These are phyloP conservation scores for Citeromyces siamensis DNA, from an alignment of 1,139 yeast genomes.

Conservation along the genomic window DNA sequence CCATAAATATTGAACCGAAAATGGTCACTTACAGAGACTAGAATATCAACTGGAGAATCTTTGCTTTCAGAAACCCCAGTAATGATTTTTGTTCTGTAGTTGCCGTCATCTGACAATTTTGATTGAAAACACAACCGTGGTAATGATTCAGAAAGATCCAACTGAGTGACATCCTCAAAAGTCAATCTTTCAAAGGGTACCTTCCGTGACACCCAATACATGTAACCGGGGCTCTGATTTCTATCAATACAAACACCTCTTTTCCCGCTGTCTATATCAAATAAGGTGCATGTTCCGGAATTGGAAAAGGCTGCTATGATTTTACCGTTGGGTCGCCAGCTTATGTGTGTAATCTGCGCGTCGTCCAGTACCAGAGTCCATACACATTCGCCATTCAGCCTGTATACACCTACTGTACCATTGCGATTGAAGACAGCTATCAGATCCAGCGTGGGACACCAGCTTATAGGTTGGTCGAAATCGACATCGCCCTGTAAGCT, in stretches of 20 bases:
- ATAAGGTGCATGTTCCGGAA: slow-evolving; percentile 13
- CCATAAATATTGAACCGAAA: slow-evolving; percentile 20
- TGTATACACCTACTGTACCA: slow-evolving; percentile 17
- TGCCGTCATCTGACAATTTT: neutral
- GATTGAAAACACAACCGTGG: neutral
- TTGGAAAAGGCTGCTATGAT: slow-evolving; percentile 13
- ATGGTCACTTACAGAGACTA: slow-evolving; percentile 16
- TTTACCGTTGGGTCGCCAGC: slow-evolving; percentile 17
- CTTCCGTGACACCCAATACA: neutral
- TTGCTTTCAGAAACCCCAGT: slow-evolving; percentile 10
- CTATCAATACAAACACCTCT: slow-evolving; percentile 1
- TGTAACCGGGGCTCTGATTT: slow-evolving; percentile 9
- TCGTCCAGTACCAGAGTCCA: slow-evolving; percentile 24
- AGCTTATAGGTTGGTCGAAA: slow-evolving; percentile 21
- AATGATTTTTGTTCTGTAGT: neutral
- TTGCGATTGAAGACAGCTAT: slow-evolving; percentile 27
- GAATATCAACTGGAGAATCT: slow-evolving; percentile 17
- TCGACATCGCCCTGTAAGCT: slow-evolving; percentile 12
- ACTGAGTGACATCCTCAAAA: neutral
- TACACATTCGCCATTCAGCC: slow-evolving; percentile 40
- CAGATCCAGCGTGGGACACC: slow-evolving; percentile 43
- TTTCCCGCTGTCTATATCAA: slow-evolving; percentile 16
- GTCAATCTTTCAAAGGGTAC: neutral
- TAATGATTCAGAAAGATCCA: neutral
- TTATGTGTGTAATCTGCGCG: slow-evolving; percentile 12